Conservation (phyloP, 768 basidiomycete genomes). For the Antrodiella citrinella region DNA sequence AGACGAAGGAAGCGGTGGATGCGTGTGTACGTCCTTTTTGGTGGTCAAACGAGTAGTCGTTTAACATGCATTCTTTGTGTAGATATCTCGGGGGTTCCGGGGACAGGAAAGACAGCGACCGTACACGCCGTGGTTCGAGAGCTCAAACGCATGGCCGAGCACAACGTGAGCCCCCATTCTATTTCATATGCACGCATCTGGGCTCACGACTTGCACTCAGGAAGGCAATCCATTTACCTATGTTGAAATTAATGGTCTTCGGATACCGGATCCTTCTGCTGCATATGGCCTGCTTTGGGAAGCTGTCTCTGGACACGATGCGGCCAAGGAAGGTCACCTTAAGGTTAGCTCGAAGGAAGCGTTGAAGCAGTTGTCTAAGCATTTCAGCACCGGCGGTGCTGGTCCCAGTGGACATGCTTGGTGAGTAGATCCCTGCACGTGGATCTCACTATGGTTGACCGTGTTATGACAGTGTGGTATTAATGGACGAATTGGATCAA, state of each 20-base stretch:
- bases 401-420: constrained; percentile 86
- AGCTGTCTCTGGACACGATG: constrained; percentile 76
- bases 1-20: constrained; percentile 91
- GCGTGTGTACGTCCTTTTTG: constrained; percentile 63
- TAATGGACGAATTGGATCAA: constrained; percentile 99
- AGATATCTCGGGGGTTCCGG: constrained; percentile 99
- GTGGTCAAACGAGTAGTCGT: not conserved
- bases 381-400: constrained; percentile 64
- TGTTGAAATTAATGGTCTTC: constrained; percentile 95
- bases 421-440: constrained; percentile 35
- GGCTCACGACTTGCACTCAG: constrained; percentile 32
- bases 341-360: constrained; percentile 75
- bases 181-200: not conserved
- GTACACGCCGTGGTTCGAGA: constrained; percentile 90
- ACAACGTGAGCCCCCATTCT: constrained; percentile 42
- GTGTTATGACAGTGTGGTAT: constrained; percentile 75
- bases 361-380: constrained; percentile 62
- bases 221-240: constrained; percentile 93
- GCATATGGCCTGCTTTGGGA: constrained; percentile 94
- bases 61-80: not conserved
- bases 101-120: constrained; percentile 97
- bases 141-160: constrained; percentile 80
- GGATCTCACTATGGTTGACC: not conserved
- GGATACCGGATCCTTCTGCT: constrained; percentile 85
- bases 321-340: constrained; percentile 50